Conservation (phyloP, 2,329 filamentous ascomycete species). For the Alternaria solani region DNA sequence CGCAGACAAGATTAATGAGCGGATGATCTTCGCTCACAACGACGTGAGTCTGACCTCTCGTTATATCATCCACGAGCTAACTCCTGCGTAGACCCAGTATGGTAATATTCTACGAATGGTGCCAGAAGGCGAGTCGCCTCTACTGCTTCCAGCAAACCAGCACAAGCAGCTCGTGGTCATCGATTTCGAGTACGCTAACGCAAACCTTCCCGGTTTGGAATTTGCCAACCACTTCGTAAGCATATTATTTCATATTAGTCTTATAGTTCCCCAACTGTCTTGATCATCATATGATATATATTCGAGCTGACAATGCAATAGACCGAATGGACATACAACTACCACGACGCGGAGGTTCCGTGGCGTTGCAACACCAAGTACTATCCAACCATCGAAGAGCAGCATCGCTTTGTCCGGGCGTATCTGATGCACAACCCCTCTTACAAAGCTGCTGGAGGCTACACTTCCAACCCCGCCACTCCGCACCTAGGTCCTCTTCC, state of each 20-base stretch:
- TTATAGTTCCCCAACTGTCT: not conserved
- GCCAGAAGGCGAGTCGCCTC: constrained; percentile 75
- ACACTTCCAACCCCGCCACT: constrained; percentile 56
- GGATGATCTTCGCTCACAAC: constrained; percentile 94
- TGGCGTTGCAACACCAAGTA: constrained; percentile 71
- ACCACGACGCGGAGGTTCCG: constrained; percentile 74
- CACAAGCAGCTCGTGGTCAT: constrained; percentile 98
- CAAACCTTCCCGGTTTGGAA: constrained; percentile 85
- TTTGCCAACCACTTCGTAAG: constrained; percentile 95
- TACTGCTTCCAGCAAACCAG: constrained; percentile 87
- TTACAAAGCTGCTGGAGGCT: constrained; percentile 65
- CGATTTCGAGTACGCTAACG: constrained; percentile 95
- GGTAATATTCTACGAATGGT: constrained; percentile 91
- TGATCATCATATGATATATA: not conserved
- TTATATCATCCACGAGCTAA: constrained; percentile 15
- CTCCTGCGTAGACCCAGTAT: constrained; percentile 80
- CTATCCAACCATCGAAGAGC: constrained; percentile 84
- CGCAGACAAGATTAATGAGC: constrained; percentile 70
- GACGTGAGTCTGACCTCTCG: constrained; percentile 69
- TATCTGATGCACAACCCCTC: constrained; percentile 85
- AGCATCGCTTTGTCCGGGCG: constrained; percentile 82
- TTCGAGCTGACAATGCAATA: constrained; percentile 33
- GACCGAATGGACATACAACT: constrained; percentile 98
- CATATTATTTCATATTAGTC: constrained; percentile 8
- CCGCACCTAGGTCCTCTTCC: constrained; percentile 40